Conservation (phyloP, 371 early-diverging fungal species). For the Funneliformis caledonium region DNA sequence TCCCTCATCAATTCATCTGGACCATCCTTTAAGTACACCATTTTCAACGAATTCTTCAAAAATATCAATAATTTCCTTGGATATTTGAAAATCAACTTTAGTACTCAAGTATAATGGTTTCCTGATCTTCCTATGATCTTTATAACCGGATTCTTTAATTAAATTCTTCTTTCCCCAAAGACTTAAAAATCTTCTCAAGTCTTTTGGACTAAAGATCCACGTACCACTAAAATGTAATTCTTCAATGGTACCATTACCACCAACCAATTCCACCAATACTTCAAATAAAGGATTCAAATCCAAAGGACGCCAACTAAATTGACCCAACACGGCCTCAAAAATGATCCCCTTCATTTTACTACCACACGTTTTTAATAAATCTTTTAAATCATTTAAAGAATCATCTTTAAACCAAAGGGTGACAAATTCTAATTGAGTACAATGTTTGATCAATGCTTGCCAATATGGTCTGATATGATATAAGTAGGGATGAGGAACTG, state of each 20-base stretch:
- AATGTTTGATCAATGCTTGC: background rate
- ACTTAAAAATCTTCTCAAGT: background rate
- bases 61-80: background rate
- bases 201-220: background rate
- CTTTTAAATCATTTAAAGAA: background rate
- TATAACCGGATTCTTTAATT: background rate
- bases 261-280: background rate
- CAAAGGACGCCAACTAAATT: background rate
- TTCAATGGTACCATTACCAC: background rate
- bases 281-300: background rate
- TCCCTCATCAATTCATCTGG: background rate
- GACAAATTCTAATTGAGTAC: constrained; percentile 6
- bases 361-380: background rate
- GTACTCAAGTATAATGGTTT: background rate
- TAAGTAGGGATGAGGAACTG: background rate
- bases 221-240: background rate
- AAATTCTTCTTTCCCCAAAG: background rate
- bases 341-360: background rate
- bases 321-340: background rate
- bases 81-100: background rate
- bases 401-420: background rate
- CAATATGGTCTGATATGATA: background rate
- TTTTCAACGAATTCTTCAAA: background rate
- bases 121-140: background rate
- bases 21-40: constrained; percentile 1